Evolutionary conservation across 2,329 filamentous ascomycete species (phyloP), one percentile per base, ranked within the genome.

Genomic region (Colletotrichum shisoi): DNA sequence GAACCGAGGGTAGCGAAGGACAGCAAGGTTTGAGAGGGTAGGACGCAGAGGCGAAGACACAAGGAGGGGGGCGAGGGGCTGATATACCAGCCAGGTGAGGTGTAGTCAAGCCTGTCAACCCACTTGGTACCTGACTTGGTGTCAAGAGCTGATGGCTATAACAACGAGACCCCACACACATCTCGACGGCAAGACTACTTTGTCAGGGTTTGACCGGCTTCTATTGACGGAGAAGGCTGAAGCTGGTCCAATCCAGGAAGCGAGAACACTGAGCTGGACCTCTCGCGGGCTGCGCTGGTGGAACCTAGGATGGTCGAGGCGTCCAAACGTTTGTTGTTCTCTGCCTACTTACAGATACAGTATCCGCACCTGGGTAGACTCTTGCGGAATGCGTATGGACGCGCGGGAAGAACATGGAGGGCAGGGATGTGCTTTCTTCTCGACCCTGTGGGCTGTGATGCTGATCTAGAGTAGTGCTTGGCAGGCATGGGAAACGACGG

Each of bases 171-270:
- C n/a, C 42, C 54, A 53, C 54, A 40, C 60, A 58, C 46, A 49
- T 40, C 27, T 34, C 6, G 21, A 17, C 12, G 59, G 42, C 48
- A 51, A 48, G 48, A 54, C 64, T 49, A 42, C 13, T 34, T 54
- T 54, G 40, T 54, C 42, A 21, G 44, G 13, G 53, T 44, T 63
- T 57, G 45, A 42, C 27, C n/a, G 59, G 53, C 21, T 54, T 54
- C 64, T 34, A 44, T 63, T 54, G 64, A 67, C 64, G 53, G 53
- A 67, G 60, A 58, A 53, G 53, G 60, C 64, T 59, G 64, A 54
- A 59, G 48, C 60, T 64, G 61, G 46, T 24, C 64, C 60, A 44
- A 54, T 62, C 58, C 45, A 62, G 27, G 52, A 40, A 21, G 39
- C 42, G 57, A 34, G 31, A 34, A 34, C 31, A 34, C 31, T 48